These are phyloP conservation scores for Stylosanthes scabra DNA, from an alignment of 331 rosid species.

Conservation along the genomic window DNA sequence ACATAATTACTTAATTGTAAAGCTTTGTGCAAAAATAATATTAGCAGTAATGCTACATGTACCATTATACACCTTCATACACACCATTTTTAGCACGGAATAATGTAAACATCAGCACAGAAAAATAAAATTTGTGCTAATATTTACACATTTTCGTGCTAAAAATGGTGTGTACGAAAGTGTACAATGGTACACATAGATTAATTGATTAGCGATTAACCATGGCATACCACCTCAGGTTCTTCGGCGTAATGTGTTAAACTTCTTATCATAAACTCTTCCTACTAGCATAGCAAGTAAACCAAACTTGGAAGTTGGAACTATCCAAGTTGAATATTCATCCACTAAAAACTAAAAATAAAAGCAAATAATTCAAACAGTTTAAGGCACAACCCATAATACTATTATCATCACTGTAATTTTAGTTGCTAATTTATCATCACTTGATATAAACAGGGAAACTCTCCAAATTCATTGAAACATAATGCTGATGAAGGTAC, in stretches of 20 bases:
- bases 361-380: not conserved
- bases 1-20: slow-evolving; percentile 9
- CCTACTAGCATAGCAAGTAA: slow-evolving; percentile 22
- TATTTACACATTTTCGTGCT: too few relatives aligned
- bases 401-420: slow-evolving; percentile 22
- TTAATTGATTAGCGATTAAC: slow-evolving; percentile 12
- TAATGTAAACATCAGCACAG: too few relatives aligned
- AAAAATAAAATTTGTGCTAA: too few relatives aligned
- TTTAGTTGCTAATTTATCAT: slow-evolving; percentile 38
- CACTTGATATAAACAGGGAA: slow-evolving; percentile 58
- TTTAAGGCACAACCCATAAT: too few relatives aligned
- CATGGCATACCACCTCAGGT: not conserved
- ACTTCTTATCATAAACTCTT: slow-evolving; percentile 13
- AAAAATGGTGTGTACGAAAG: too few relatives aligned
- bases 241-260: not conserved
- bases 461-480: slow-evolving; percentile 69
- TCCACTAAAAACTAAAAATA: too few relatives aligned
- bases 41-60: too few relatives aligned
- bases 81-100: too few relatives aligned
- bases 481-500: slow-evolving; percentile 64
- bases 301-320: not conserved
- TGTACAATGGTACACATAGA: too few relatives aligned
- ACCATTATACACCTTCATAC: too few relatives aligned
- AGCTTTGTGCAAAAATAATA: not conserved
- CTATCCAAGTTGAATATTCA: too few relatives aligned